Percentiles rank a stretch among this genome's conserved stretches.
These are phyloP conservation scores for Aureobasidium pullulans DNA, from an alignment of 2,329 filamentous ascomycete genomes.

Conservation along the genomic window DNA sequence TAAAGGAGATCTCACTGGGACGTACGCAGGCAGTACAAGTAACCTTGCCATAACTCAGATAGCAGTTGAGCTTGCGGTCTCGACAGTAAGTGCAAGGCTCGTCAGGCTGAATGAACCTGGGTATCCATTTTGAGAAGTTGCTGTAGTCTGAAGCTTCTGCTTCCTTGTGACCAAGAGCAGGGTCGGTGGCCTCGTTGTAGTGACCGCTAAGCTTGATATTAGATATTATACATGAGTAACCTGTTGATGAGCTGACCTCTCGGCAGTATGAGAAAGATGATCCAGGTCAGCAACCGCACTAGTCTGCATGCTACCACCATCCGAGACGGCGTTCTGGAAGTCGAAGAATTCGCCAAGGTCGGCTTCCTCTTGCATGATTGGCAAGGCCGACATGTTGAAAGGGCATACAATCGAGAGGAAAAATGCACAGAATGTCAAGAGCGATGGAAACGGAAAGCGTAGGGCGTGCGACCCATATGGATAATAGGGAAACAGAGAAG, in stretches of 20 bases:
- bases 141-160: slow-evolving; percentile 26
- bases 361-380: slow-evolving; percentile 10
- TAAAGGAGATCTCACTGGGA: background rate
- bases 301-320: slow-evolving; percentile 9
- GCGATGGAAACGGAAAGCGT: background rate
- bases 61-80: slow-evolving; percentile 40
- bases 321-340: slow-evolving; percentile 14
- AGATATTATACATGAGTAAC: background rate
- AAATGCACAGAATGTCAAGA: background rate
- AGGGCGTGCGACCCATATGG: background rate
- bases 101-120: slow-evolving; percentile 38
- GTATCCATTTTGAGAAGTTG: slow-evolving; percentile 41
- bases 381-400: background rate
- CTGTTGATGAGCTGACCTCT: slow-evolving; percentile 7
- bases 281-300: slow-evolving; percentile 1
- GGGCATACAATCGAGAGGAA: background rate
- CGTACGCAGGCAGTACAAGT: slow-evolving; percentile 37
- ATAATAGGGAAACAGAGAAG: background rate
- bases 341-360: slow-evolving; percentile 15
- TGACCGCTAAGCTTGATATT: background rate
- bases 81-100: slow-evolving; percentile 43
- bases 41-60: slow-evolving; percentile 32
- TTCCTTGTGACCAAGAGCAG: background rate
- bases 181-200: background rate
- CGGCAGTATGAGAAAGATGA: background rate